Evolutionary conservation across 768 basidiomycete genomes (phyloP).

Genomic region (Kwoniella mangroviensis): DNA sequence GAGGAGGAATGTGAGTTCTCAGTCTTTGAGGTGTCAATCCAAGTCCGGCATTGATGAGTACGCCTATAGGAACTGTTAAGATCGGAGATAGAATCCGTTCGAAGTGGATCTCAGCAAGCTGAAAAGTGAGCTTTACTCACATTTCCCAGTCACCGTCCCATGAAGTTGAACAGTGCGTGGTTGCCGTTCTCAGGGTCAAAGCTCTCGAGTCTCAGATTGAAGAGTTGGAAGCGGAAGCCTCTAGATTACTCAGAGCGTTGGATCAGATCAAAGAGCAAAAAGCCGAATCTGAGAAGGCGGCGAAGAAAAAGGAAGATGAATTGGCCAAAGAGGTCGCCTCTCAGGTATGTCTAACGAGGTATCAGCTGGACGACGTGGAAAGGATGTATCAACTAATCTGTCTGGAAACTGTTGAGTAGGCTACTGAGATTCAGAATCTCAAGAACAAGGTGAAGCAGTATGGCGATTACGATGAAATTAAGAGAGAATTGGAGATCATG

Average conservation of each 20-base stretch:
- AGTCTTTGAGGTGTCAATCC: neutral
- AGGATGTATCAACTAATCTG: too few relatives aligned
- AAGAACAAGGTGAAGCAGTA: constrained; percentile 73
- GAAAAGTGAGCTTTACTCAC: constrained; percentile 39
- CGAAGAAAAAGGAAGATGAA: constrained; percentile 68
- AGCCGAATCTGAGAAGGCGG: constrained; percentile 64
- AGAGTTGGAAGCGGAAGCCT: constrained; percentile 76
- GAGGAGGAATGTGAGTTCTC: constrained; percentile 76
- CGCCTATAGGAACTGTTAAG: constrained; percentile 81
- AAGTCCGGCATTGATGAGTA: constrained; percentile 13
- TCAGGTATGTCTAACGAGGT: constrained; percentile 61
- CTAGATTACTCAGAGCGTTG: constrained; percentile 70
- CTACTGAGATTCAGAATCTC: constrained; percentile 70
- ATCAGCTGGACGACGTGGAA: too few relatives aligned
- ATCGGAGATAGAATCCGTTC: constrained; percentile 89
- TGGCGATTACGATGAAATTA: constrained; percentile 92
- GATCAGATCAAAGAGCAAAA: constrained; percentile 64
- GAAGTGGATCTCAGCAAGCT: constrained; percentile 65
- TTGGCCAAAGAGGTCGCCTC: constrained; percentile 63
- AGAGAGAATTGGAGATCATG: constrained; percentile 97
- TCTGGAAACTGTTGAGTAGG: constrained; percentile 56
- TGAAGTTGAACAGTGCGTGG: too few relatives aligned
- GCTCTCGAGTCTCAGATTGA: constrained; percentile 73
- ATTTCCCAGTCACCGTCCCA: too few relatives aligned
- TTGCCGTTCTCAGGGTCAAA: constrained; percentile 64